Evolutionary conservation across 768 basidiomycete genomes (phyloP), one percentile per base, ranked within the genome.

Genomic region (Hygrophorus russula): DNA sequence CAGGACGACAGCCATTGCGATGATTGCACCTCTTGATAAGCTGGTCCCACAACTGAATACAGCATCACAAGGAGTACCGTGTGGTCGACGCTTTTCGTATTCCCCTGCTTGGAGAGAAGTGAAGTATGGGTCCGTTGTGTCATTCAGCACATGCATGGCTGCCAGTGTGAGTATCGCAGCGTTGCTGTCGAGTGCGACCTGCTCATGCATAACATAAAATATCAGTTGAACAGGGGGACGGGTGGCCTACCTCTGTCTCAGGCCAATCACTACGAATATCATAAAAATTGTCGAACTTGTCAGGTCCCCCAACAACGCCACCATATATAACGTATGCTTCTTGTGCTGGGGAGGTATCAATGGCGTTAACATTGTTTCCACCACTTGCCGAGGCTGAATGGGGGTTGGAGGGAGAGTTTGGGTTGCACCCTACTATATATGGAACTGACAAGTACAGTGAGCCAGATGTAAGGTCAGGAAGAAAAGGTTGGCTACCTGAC

Each of bases 181-280:
- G 50, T 86, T 88, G 59, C 91, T 92, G 56, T 96, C 92, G 32
- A 90, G 62, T n/a, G 82, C 86, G 41, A 80, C 69, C 79, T 83
- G 38, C 34, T 41, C 36, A 24, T 14, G 29, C 19, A 24, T 18
- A 45, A 6, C 15, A 32, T 29, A 9, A 45, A n/a, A 32, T 12
- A 10, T 34, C 7, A 37, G 27, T 39, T 28, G 35, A 18, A 30
- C 12, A 15, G 27, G 12, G 20, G 18, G 19, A 45, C 14, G 32
- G 13, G 51, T 19, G 56, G n/a, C 63, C 24, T 49, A 83, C 82
- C 73, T 96, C 92, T 13, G 80, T 84, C 62, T 94, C 73, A 1
- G 82, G 82, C 86, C 89, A 94, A 57, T 94, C 90, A 45, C 73
- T 80, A 31, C 93, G 78, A 47, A 90, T 80, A 54, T 96, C 85